phyloP scores from a whole-genome alignment of 2,329 filamentous ascomycete genomes.

The Dothistroma pini region DNA sequence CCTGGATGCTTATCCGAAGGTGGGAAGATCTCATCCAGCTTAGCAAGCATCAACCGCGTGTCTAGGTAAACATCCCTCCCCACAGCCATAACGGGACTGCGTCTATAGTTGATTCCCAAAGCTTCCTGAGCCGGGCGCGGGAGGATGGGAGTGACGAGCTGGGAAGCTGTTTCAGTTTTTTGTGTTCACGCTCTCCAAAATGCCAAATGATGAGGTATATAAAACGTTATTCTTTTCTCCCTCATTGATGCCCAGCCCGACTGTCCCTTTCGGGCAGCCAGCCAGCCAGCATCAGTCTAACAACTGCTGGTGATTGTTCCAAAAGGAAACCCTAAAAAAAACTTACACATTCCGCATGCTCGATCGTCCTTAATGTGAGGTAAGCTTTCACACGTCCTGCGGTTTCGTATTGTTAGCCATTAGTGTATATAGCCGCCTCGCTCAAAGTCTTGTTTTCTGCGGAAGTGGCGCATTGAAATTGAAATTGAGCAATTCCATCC shows the following conservation, averaged over 20 bases:
- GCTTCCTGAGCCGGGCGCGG: slow-evolving; percentile 62
- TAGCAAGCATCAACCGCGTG: slow-evolving; percentile 63
- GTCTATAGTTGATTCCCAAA: slow-evolving; percentile 63
- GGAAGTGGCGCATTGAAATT: no score
- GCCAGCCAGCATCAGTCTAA: no score
- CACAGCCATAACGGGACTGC: slow-evolving; percentile 65
- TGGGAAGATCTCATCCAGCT: slow-evolving; percentile 58
- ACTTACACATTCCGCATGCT: slow-evolving; percentile 65
- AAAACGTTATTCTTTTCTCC: no score
- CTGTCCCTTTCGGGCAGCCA: not conserved
- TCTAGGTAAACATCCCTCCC: slow-evolving; percentile 67
- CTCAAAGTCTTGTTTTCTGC: no score
- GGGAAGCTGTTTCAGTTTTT: slow-evolving; percentile 10
- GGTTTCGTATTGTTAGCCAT: no score
- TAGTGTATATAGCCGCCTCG: not conserved
- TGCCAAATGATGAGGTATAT: no score
- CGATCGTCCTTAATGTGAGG: slow-evolving; percentile 60
- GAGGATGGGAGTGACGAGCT: slow-evolving; percentile 62
- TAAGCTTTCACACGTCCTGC: slow-evolving; percentile 64
- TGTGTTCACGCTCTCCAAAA: not conserved
- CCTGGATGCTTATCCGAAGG: slow-evolving; percentile 23
- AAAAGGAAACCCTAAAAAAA: no score
- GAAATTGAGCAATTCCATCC: no score
- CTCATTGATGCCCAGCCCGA: not conserved
- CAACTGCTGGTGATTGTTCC: no score